Evolutionary conservation across 139 green algal species (phyloP).

Genomic region (Prasinococcaceae sp.): DNA sequence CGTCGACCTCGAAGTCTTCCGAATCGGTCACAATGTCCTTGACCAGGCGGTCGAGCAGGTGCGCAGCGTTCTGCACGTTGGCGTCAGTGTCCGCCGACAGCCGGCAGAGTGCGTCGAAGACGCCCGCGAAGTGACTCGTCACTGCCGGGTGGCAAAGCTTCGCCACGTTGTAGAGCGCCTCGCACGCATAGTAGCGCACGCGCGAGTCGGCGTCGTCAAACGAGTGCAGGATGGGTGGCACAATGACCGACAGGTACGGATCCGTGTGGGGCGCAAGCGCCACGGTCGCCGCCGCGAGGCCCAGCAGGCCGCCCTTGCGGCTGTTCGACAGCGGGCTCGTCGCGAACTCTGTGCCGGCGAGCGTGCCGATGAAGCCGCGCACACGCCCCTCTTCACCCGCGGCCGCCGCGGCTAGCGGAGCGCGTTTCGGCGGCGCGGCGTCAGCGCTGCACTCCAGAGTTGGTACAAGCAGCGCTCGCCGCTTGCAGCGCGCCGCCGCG

Average conservation of each 20-base stretch:
- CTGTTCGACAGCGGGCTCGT: background rate
- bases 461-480: background rate
- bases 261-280: conserved; percentile 49
- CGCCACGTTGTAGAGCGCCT: conserved; percentile 93
- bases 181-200: conserved; percentile 90
- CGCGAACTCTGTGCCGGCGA: background rate
- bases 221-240: conserved; percentile 70
- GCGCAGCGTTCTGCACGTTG: conserved; percentile 79
- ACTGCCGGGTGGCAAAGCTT: conserved; percentile 43
- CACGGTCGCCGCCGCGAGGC: conserved; percentile 77
- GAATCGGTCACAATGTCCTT: conserved; percentile 52
- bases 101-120: conserved; percentile 86
- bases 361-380: background rate
- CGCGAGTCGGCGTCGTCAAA: conserved; percentile 40
- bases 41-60: conserved; percentile 83
- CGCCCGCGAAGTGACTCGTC: too few relatives aligned
- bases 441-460: background rate
- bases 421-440: background rate
- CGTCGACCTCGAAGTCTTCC: conserved; percentile 28
- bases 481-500: too few relatives aligned
- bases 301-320: conserved; percentile 71
- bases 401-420: too few relatives aligned
- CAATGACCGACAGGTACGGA: conserved; percentile 33
- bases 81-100: conserved; percentile 53
- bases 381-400: too few relatives aligned